phyloP scores from a whole-genome alignment of 768 basidiomycete genomes.

The Psilocybe sp. region DNA sequence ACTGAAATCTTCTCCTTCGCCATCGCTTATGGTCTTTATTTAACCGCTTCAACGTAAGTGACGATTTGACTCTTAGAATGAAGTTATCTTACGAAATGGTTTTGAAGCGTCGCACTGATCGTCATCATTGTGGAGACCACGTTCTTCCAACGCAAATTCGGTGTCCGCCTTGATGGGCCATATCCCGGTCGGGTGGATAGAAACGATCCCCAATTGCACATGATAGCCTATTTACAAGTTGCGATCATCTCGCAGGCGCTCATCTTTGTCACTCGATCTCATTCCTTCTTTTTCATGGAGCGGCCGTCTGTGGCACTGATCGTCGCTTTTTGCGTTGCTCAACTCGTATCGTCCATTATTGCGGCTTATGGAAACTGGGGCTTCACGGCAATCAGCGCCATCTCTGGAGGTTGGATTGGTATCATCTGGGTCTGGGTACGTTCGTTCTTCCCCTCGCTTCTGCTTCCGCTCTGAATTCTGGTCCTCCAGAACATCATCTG shows the following conservation, averaged over 20 bases:
- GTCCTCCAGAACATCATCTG: conserved; percentile 79
- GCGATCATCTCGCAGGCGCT: conserved; percentile 98
- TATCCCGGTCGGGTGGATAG: conserved; percentile 27
- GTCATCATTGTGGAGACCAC: conserved; percentile 80
- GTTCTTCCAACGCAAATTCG: conserved; percentile 90
- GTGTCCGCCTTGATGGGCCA: conserved; percentile 49
- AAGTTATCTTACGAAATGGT: not conserved
- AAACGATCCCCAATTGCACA: conserved; percentile 77
- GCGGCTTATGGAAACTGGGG: conserved; percentile 93
- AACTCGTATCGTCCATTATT: conserved; percentile 94
- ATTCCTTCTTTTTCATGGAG: conserved; percentile 96
- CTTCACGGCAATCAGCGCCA: conserved; percentile 77
- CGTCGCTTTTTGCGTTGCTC: conserved; percentile 88
- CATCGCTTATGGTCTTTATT: conserved; percentile 90
- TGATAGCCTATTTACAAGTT: conserved; percentile 92
- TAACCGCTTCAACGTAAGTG: conserved; percentile 86
- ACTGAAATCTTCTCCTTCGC: conserved; percentile 96
- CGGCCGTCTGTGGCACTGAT: conserved; percentile 92
- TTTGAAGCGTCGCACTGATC: conserved; percentile 66
- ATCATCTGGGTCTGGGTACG: conserved; percentile 95
- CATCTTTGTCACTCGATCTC: conserved; percentile 94
- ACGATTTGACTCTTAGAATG: not conserved
- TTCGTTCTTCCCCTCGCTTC: conserved; percentile 9
- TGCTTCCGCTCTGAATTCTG: conserved; percentile 10
- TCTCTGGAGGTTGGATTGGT: conserved; percentile 96